Percentiles rank a stretch among this genome's conserved stretches.
Evolutionary conservation across 164 flowering plant species (phyloP).

Genomic region (Sedum album): DNA sequence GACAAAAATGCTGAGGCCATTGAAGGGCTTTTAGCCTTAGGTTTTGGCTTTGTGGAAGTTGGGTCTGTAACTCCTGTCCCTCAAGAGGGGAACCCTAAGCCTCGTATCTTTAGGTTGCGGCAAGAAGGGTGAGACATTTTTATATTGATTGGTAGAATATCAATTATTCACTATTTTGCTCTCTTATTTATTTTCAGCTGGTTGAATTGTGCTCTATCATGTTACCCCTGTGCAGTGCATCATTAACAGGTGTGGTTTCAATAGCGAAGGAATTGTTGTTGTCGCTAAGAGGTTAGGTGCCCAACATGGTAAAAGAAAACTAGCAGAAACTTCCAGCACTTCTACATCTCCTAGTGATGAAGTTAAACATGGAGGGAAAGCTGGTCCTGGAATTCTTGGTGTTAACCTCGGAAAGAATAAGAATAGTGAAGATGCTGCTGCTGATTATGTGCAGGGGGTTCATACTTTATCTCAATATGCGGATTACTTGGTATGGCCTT

Average conservation of each 20-base stretch:
- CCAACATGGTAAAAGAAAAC: slow-evolving; percentile 94
- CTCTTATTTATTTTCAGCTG: not conserved
- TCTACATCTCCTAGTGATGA: slow-evolving; percentile 49
- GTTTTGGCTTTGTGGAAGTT: slow-evolving; percentile 97
- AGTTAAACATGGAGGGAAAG: slow-evolving; percentile 77
- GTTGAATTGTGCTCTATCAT: not conserved
- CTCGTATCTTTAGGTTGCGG: slow-evolving; percentile 80
- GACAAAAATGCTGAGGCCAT: slow-evolving; percentile 99
- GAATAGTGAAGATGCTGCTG: slow-evolving; percentile 94
- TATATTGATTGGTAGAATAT: slow-evolving; percentile 6
- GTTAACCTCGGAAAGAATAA: slow-evolving; percentile 96
- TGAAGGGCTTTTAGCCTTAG: slow-evolving; percentile 83
- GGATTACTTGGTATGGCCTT: slow-evolving; percentile 77
- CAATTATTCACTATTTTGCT: not conserved
- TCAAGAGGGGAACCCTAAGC: slow-evolving; percentile 96
- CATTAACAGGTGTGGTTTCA: slow-evolving; percentile 88
- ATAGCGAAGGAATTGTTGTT: slow-evolving; percentile 90
- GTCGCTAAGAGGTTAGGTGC: slow-evolving; percentile 94
- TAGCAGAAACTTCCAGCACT: slow-evolving; percentile 67
- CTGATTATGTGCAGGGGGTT: slow-evolving; percentile 96
- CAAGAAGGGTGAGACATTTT: slow-evolving; percentile 66
- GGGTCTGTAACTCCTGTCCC: slow-evolving; percentile 97
- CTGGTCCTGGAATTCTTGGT: slow-evolving; percentile 98
- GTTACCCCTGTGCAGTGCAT: slow-evolving; percentile 54
- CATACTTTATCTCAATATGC: slow-evolving; percentile 95